Conservation (phyloP, 2,329 filamentous ascomycete genomes). For the Xylaria sp. region DNA sequence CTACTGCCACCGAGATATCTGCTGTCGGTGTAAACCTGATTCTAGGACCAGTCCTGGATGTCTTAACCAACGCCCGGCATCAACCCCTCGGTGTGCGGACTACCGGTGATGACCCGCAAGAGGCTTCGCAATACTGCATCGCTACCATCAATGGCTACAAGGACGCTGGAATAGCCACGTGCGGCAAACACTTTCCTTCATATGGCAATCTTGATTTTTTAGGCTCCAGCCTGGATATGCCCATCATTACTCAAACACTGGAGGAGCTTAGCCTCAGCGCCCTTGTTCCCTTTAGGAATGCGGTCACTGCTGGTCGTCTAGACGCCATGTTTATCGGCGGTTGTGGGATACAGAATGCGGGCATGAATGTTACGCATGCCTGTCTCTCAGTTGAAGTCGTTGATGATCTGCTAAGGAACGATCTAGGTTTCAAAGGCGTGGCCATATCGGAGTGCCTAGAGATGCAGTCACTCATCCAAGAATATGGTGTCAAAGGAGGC, state of each 20-base stretch:
- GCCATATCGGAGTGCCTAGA: constrained; percentile 95
- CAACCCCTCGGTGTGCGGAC: constrained; percentile 90
- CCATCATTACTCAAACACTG: constrained; percentile 92
- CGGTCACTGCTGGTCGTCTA: constrained; percentile 78
- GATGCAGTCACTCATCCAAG: constrained; percentile 94
- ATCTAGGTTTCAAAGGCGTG: constrained; percentile 88
- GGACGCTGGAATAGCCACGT: constrained; percentile 85
- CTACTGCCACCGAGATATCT: constrained; percentile 88
- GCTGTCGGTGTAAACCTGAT: constrained; percentile 97
- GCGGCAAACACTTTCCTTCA: constrained; percentile 95
- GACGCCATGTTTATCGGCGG: constrained; percentile 97
- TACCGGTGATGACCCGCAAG: constrained; percentile 89
- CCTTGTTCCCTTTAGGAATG: constrained; percentile 88
- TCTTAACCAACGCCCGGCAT: constrained; percentile 89
- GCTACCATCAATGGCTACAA: constrained; percentile 92
- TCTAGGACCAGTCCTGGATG: constrained; percentile 90
- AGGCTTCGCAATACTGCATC: constrained; percentile 91
- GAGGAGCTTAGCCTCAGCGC: constrained; percentile 93
- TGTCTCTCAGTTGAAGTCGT: constrained; percentile 93
- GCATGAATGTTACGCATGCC: constrained; percentile 94
- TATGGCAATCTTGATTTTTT: constrained; percentile 95
- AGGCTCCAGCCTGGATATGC: constrained; percentile 87
- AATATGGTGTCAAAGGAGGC: constrained; percentile 95
- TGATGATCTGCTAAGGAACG: constrained; percentile 84
- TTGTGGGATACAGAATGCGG: constrained; percentile 88